Base-by-base conservation (phyloP, 2,329 filamentous ascomycete genomes). In the Paradendryphiella salina region DNA sequence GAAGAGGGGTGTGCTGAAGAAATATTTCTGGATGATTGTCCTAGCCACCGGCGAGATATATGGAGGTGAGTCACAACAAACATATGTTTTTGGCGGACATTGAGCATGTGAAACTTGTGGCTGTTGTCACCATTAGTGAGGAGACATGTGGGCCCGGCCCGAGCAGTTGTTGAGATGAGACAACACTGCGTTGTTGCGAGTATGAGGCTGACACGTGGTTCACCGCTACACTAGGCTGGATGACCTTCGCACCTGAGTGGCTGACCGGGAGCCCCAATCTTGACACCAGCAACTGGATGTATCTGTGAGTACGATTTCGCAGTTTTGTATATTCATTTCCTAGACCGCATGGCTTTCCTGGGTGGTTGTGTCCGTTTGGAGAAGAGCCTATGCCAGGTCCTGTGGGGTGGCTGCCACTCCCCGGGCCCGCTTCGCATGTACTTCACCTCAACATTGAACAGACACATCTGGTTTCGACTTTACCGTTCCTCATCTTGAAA, bases 211-310 rank as follows among this genome's bases (percentile, higher is more conserved):
- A 73, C 70, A 71, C 69, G 67, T 73, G 63, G 59, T 70, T 66
- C 65, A 67, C 66, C 63, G 59, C 61, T 59, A 48, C 56, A 37
- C 46, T 57, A 77, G 75, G 79, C 20, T 85, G 81, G 66, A 85
- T 86, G 82, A 86, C 84, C 0, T 86, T 86, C 68, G 80, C 79
- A 33, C 84, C 84, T 28, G 84, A 87, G 66, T 86, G 83, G 84
- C 67, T 87, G 58, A 82, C 77, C 2, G 83, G 81, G 0, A 81
- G 75, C 38, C 73, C 79, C 13, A 82, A 82, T 60, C 71, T 87
- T 47, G 80, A 83, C 54, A 83, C 80, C 0, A 77, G 76, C 23
- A 83, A 85, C 55, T 82, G 79, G 57, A 82, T 86, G 69, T 86
- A 84, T 63, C 66, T 82, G 66, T 76, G 61, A 75, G 74, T 74